Evolutionary conservation across 176 grass and related monocot species (phyloP), one percentile per base, ranked within the genome.

Genomic region (Metroxylon sagu): DNA sequence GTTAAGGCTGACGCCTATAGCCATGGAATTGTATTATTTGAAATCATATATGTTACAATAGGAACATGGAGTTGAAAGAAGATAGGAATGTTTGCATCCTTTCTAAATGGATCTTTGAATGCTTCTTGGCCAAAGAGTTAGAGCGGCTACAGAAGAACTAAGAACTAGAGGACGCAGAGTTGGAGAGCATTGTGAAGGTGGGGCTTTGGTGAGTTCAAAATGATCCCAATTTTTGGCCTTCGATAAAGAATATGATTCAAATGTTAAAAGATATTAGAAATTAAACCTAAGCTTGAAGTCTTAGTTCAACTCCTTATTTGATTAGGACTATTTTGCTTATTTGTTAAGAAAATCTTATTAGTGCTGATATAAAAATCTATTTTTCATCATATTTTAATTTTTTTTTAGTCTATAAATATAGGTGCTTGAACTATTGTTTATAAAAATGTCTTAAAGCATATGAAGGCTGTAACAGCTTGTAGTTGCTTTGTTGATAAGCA

Each of bases 1-100:
- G 77, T 77, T n/a, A 79, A 79, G 57, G 74, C 17, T 16, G 83
- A 85, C 12, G 59, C 77, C 18, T 85, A 85, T 50, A 85, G 77
- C 27, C 80, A 73, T 6, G 77, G 73, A 10, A 17, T 80, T 28
- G 79, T 85, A 62, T 79, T 85, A 31, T 66, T 85, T 29, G 83
- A 81, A 57, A 75, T 69, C 14, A 71, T 81, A 23, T 23, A 81
- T 62, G 68, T 25, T 75, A 72, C 52, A 80, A 49, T 65, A 85
- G 71, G 73, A 85, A 71, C 62, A 77, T 66, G 70, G 52, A 59
- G 3, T 14, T 70, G 53, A 71, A 76, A 66, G 19, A 70, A 19
- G 65, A 58, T 1, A 66, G 64, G 17, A 57, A 81, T 29, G 68
- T 60, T 14, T 61, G 55, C 73, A 66, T 62, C 55, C 66, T 68